phyloP scores from a whole-genome alignment of 768 basidiomycete species.

The Tephrocybe sp. region DNA sequence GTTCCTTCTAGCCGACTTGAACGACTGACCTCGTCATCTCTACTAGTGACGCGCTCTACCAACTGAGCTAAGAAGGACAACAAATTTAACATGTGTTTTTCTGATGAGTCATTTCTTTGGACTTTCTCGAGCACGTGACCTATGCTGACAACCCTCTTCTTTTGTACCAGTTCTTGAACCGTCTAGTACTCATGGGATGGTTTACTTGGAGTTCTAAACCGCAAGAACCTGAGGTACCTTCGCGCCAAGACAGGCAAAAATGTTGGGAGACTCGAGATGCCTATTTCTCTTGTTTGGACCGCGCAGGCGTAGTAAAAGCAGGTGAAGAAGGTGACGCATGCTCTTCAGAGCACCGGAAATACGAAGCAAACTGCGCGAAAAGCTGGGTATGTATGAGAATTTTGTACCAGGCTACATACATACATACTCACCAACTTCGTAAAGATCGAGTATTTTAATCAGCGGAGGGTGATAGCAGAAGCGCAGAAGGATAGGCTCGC shows the following conservation, averaged over 20 bases:
- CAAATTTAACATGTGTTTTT: too few relatives aligned
- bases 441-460: conserved; percentile 95
- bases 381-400: conserved; percentile 72
- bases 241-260: conserved; percentile 66
- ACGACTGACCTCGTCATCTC: too few relatives aligned
- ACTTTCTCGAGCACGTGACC: not conserved
- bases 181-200: conserved; percentile 39
- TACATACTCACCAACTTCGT: conserved; percentile 1
- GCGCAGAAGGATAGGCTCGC: conserved; percentile 74
- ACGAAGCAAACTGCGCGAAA: conserved; percentile 77
- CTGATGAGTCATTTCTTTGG: not conserved
- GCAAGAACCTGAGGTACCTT: conserved; percentile 41
- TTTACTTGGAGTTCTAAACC: conserved; percentile 34
- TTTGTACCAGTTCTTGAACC: not conserved
- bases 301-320: conserved; percentile 63
- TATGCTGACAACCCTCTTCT: not conserved
- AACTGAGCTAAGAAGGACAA: conserved; percentile 17
- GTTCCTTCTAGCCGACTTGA: too few relatives aligned
- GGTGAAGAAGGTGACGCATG: conserved; percentile 70
- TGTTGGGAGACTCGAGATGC: conserved; percentile 88
- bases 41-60: conserved; percentile 16
- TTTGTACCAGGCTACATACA: not conserved
- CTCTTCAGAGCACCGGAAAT: conserved; percentile 50
- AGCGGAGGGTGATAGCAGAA: conserved; percentile 79
- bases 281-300: conserved; percentile 86